Percentiles rank a stretch among this genome's conserved stretches.
Evolutionary conservation across 2,329 filamentous ascomycete genomes (phyloP).

Genomic region (Furcasterigmium sp.): DNA sequence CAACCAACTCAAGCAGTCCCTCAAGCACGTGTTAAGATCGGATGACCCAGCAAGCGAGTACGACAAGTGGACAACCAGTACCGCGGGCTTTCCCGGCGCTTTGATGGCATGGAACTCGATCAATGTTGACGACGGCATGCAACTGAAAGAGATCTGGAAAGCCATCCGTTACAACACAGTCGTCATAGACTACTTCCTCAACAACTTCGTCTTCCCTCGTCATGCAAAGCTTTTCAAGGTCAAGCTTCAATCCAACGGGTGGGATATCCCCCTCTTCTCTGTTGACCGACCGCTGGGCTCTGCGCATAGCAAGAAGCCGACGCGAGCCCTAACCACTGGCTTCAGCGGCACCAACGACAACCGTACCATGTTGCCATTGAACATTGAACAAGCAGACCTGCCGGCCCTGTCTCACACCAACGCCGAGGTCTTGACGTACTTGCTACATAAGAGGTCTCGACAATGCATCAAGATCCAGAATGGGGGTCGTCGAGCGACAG

Average conservation of each 20-base stretch:
- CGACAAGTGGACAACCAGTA: slow-evolving; percentile 38
- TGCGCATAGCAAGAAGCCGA: background rate
- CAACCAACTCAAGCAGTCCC: slow-evolving; percentile 39
- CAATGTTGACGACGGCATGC: slow-evolving; percentile 51
- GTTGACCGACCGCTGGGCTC: slow-evolving; percentile 4
- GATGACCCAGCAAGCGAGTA: slow-evolving; percentile 55
- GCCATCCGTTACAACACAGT: slow-evolving; percentile 41
- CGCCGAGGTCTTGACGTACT: slow-evolving; percentile 55
- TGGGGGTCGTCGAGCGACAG: slow-evolving; percentile 25
- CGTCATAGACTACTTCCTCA: slow-evolving; percentile 56
- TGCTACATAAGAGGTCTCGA: slow-evolving; percentile 47
- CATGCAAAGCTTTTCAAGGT: slow-evolving; percentile 60
- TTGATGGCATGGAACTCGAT: slow-evolving; percentile 50
- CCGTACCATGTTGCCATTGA: slow-evolving; percentile 52
- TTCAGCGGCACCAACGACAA: slow-evolving; percentile 72
- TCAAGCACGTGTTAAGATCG: slow-evolving; percentile 46
- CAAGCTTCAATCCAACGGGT: slow-evolving; percentile 61
- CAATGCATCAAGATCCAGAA: slow-evolving; percentile 29
- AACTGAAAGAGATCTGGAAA: slow-evolving; percentile 45
- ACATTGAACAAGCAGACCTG: slow-evolving; percentile 57
- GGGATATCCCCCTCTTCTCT: slow-evolving; percentile 55
- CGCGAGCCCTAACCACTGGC: slow-evolving; percentile 48
- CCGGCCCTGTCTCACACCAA: slow-evolving; percentile 52
- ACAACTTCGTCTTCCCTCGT: slow-evolving; percentile 58
- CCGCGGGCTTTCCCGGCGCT: slow-evolving; percentile 33